Percentiles rank a stretch among this genome's conserved stretches.
Conservation (phyloP, 306 rosid genomes). For the Cucumis cinereus region DNA sequence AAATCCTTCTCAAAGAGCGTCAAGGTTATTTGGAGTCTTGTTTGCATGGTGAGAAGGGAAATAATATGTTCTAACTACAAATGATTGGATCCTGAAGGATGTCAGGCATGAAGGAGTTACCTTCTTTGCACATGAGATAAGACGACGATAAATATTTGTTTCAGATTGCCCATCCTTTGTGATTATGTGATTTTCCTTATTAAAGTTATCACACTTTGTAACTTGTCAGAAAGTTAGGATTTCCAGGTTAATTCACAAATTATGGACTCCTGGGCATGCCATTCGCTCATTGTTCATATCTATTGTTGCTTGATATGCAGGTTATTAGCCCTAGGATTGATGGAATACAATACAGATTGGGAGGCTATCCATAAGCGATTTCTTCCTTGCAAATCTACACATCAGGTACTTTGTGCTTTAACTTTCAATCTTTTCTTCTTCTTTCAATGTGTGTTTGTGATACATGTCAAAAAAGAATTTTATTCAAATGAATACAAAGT, state of each 20-base stretch:
- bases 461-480: too few relatives aligned
- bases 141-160: background rate
- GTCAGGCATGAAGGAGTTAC: too few relatives aligned
- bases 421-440: background rate
- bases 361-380: constrained; percentile 78
- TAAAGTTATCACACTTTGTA: background rate
- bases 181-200: background rate
- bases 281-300: background rate
- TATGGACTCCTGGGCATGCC: background rate
- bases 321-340: constrained; percentile 70
- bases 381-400: constrained; percentile 86
- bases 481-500: too few relatives aligned
- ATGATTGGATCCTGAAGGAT: background rate
- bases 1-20: background rate
- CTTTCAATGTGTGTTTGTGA: background rate
- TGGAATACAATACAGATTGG: constrained; percentile 97
- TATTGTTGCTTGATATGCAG: constrained; percentile 24
- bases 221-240: background rate
- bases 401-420: constrained; percentile 44
- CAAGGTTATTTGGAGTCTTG: background rate
- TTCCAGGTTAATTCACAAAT: background rate
- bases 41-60: background rate
- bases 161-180: background rate
- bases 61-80: background rate
- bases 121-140: too few relatives aligned